Evolutionary conservation across 2,329 filamentous ascomycete species (phyloP), one percentile per base, ranked within the genome.

Genomic region (Colletotrichum sp.): DNA sequence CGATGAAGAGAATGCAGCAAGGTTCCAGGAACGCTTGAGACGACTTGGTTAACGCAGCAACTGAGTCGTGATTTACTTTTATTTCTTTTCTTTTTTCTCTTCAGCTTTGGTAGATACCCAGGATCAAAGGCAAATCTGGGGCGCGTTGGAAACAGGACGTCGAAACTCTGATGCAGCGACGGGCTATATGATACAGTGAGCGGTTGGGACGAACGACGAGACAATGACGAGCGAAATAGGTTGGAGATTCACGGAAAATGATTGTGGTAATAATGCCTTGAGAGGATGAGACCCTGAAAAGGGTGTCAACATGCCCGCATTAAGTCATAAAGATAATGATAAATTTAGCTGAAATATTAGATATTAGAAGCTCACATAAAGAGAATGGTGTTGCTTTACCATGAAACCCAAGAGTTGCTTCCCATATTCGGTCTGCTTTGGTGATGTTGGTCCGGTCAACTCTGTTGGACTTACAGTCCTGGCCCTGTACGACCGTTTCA

Each of bases 1-100:
- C 94, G 1, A 90, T 98, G 90, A 89, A 94, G 77, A 92, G 89
- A 82, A 94, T 98, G 92, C 96, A 98, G 80, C 84, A 83, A 43
- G 78, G 81, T 28, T 86, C 86, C 2, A 86, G 83, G 78, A 81
- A 86, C 24, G 36, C 59, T 18, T 77, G 21, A 75, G 63, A 32
- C 24, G 36, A 16, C 5, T 58, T 9, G 24, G 18, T 18, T 34
- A n/a, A 28, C 59, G 18, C 18, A 21, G 24, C 59, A 30, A 24
- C 28, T 52, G 43, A 13, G 5, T 18, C 16, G 16, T 67, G 43
- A 43, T 62, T 63, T 6, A 10, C 21, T 34, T 36, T 48, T 34
- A 32, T 16, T 63, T 14, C 4, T 43, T 63, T 24, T 21, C 34
- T 52, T 55, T 55, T 30, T 48, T 3, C 26, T 56, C 26, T 38